Evolutionary conservation across 1,139 yeast genomes (phyloP), one percentile per base, ranked within the genome.

Genomic region (Pichia sp.): DNA sequence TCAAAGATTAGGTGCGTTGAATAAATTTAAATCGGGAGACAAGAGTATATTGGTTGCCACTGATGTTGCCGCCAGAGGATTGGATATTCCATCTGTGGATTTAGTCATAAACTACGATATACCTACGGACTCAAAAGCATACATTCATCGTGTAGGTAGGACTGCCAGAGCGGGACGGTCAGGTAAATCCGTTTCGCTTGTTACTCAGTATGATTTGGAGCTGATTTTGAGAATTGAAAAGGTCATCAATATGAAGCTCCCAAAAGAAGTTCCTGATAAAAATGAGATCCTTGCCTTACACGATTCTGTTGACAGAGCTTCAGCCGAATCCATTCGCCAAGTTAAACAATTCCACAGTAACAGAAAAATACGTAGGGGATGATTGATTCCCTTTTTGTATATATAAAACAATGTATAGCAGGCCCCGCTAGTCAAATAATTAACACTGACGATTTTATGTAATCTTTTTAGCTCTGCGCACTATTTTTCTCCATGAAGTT

Each of bases 101-200:
- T 78, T 89, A 53, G 99, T 93, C 50, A 79, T 93, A 58, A 93
- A 93, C 71, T 93, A 90, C 68, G 97, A 92, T 68, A 91, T 93
- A 36, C 99, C 99, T 14, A 93, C 96, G 10, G 98, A 95, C 67
- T 91, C 98, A n/a, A 95, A 95, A 67, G 95, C 97, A 1, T 93
- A 95, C 65, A 92, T 95, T 62, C 99, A 93, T 71, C 80, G 99
- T 67, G 99, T 93, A 20, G 99, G 99, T 38, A 85, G 99, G 76
- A 93, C 99, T 31, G 99, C 99, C 1, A 85, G 99, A 71, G 99
- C 99, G 0, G 99, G 99, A 8, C 80, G 95, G 61, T 83, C 96
- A 0, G 99, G 99, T 52, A 89, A 87, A 69, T 90, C 97, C 2
- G 79, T 93, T 41, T 88, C 97, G 6, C 76, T 93, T 56, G 96